These are phyloP conservation scores for Plasmodium sp. DNA, from an alignment of 169 alveolate species.

Conservation along the genomic window DNA sequence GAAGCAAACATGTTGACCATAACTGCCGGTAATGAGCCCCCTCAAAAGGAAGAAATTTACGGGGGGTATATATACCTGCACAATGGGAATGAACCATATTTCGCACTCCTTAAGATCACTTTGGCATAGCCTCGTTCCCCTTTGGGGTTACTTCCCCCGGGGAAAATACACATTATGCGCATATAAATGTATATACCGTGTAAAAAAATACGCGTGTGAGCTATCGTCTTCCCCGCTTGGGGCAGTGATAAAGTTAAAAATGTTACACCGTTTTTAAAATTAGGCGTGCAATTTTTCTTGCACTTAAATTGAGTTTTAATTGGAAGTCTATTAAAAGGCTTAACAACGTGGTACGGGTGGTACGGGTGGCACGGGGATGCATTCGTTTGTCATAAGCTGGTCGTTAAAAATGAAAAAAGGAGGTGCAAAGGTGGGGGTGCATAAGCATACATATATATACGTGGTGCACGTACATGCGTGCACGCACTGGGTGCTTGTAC, in stretches of 20 bases:
- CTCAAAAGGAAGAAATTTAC: background rate
- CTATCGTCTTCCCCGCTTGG: background rate
- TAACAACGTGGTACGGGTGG: background rate
- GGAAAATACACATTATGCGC: background rate
- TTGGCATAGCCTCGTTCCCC: background rate
- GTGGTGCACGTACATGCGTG: background rate
- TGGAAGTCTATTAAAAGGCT: slow-evolving; percentile 29
- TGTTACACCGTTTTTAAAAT: slow-evolving; percentile 11
- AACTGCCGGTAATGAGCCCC: background rate
- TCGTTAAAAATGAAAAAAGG: slow-evolving; percentile 31
- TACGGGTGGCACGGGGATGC: background rate
- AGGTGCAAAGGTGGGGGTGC: background rate
- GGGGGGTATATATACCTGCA: background rate
- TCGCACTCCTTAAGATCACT: background rate
- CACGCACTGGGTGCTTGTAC: background rate
- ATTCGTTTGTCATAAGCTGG: slow-evolving; percentile 10
- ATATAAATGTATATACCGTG: background rate
- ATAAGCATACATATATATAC: background rate
- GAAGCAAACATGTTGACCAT: background rate
- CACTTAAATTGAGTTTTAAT: slow-evolving; percentile 2
- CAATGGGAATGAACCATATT: background rate
- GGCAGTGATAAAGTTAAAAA: background rate
- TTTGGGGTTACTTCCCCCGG: background rate
- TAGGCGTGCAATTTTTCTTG: slow-evolving; percentile 19
- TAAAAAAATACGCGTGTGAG: background rate